phyloP scores from a whole-genome alignment of 371 early-diverging fungal species.

The Zopfochytrium polystomum region DNA sequence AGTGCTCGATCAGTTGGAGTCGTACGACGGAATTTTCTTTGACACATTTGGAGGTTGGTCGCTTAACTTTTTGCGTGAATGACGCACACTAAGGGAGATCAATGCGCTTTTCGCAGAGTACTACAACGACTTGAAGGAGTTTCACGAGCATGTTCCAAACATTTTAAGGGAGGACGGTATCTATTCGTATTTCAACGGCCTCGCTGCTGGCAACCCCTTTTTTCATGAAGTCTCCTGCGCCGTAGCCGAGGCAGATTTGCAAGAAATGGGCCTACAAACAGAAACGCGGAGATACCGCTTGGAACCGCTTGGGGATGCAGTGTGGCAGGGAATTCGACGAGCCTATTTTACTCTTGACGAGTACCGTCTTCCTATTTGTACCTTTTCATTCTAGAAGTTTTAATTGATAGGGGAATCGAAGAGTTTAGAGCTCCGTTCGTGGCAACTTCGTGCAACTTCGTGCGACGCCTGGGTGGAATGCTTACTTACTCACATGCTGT shows the following conservation, averaged over 20 bases:
- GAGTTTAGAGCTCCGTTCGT: too few species aligned
- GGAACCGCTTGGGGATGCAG: constrained; percentile 72
- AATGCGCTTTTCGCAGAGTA: too few species aligned
- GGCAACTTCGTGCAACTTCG: too few species aligned
- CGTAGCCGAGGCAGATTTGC: constrained; percentile 78
- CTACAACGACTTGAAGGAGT: constrained; percentile 83
- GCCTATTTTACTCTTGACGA: constrained; percentile 50
- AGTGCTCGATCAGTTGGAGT: constrained; percentile 67
- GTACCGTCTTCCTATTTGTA: constrained; percentile 42
- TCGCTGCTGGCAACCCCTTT: constrained; percentile 87
- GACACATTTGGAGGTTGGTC: constrained; percentile 42
- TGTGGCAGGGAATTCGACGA: constrained; percentile 86
- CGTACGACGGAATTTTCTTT: constrained; percentile 82
- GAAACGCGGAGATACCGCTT: constrained; percentile 71
- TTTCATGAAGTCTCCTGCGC: constrained; percentile 93
- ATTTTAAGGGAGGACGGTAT: constrained; percentile 72
- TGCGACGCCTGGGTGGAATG: too few species aligned
- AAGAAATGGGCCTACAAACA: constrained; percentile 70
- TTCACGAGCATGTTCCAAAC: constrained; percentile 79
- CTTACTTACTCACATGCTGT: too few species aligned
- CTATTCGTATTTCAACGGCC: constrained; percentile 93
- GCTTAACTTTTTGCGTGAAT: neutral
- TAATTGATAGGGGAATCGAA: too few species aligned
- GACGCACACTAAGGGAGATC: too few species aligned
- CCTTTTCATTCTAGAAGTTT: constrained; percentile 15